Evolutionary conservation across 495 filamentous ascomycete species (phyloP), one percentile per base, ranked within the genome.

Genomic region (Melanomma pulvis-pyrius): DNA sequence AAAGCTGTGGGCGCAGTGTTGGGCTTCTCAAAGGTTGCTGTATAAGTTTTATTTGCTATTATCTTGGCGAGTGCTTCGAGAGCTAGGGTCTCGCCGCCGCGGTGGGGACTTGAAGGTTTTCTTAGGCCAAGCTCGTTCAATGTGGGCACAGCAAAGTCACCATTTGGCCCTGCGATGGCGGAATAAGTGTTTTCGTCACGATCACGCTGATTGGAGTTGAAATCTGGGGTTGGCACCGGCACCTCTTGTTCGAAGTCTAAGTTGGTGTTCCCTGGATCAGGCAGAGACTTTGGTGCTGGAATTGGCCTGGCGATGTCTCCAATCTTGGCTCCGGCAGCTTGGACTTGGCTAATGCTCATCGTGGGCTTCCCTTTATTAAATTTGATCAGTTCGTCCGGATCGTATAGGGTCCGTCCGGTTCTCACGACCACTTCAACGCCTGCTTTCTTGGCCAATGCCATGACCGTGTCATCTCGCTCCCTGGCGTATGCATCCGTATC

Each of bases 401-500:
- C 87, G 73, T 86, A 90, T 9, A 91, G 74, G 6, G 84, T 90
- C 24, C 88, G 76, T 1, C 88, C 88, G 56, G 79, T 80, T 52
- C 74, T 80, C 21, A 82, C 73, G 29, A 90, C 77, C 0, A 90
- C 84, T 65, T 89, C 71, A 12, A 90, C 85, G 0, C 88, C 88
- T 1, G 83, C 84, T 50, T 86, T 75, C 63, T 83, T 78, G 1
- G 88, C 88, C 30, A 85, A 63, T 5, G 77, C 73, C 15, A 82
- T 76, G 32, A 90, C 79, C 9, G 72, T 71, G 44, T 73, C 78
- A 74, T 91, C 88, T 36, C 88, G 73, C 17, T 85, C 79, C 11
- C 81, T 77, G 3, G 83, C 88, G 72, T 90, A 90, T 0, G 86
- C 79, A 76, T 90, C 88, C 1, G 86, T 88, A 63, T 91, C 88